Evolutionary conservation across 2,329 filamentous ascomycete species (phyloP).

Genomic region (Cladophialophora immunda): DNA sequence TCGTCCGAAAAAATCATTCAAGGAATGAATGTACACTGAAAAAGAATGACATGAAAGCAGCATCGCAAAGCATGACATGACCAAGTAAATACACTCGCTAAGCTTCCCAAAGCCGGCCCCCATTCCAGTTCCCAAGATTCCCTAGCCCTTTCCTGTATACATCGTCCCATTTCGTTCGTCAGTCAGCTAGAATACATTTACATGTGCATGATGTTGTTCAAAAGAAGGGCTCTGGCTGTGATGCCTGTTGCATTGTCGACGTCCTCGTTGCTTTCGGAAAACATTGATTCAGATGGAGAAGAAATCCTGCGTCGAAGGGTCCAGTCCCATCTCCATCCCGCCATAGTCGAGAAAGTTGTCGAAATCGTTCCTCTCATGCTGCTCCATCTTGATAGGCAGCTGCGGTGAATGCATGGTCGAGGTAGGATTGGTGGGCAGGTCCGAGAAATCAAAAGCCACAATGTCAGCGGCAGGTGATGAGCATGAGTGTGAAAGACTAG

Average conservation of each 20-base stretch:
- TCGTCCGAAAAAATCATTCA: conserved; percentile 5
- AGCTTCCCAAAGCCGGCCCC: not conserved
- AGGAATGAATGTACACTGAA: conserved; percentile 19
- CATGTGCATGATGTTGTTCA: conserved; percentile 5
- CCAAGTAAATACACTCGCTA: conserved; percentile 1
- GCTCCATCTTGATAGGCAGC: conserved; percentile 33
- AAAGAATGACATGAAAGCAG: conserved; percentile 8
- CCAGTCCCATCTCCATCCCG: conserved; percentile 36
- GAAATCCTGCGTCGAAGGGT: conserved; percentile 36
- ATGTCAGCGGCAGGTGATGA: conserved; percentile 39
- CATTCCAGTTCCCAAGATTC: conserved; percentile 10
- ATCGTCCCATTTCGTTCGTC: conserved; percentile 21
- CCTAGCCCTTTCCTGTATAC: conserved; percentile 6
- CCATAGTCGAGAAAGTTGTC: conserved; percentile 42
- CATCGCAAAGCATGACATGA: conserved; percentile 11
- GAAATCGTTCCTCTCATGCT: conserved; percentile 39
- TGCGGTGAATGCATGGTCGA: conserved; percentile 26
- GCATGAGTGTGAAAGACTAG: conserved; percentile 38
- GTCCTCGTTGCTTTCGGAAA: not conserved
- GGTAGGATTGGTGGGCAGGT: conserved; percentile 22
- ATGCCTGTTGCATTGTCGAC: conserved; percentile 1
- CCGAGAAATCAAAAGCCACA: conserved; percentile 40
- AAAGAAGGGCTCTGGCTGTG: conserved; percentile 10
- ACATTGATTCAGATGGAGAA: conserved; percentile 29
- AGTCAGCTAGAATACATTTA: conserved; percentile 25